Percentiles rank a stretch among this genome's conserved stretches.
Conservation (phyloP, 306 rosid species). For the Cicer arietinum region DNA sequence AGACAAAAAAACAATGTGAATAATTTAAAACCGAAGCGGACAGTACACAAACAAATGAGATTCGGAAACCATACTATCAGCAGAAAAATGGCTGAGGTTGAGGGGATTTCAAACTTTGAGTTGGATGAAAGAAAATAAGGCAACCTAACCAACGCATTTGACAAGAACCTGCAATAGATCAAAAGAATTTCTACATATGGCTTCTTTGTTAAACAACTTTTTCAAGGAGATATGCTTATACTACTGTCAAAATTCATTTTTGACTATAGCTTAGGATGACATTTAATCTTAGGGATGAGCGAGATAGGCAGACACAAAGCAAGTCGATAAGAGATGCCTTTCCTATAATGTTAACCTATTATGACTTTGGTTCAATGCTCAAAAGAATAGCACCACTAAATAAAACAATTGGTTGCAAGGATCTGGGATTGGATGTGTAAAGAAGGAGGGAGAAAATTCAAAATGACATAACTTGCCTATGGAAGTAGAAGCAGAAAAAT, state of each 20-base stretch:
- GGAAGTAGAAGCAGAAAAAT: slow-evolving; percentile 29
- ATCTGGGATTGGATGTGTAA: background rate
- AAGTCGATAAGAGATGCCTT: background rate
- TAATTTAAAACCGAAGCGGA: slow-evolving; percentile 1
- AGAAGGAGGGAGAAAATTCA: slow-evolving; percentile 27
- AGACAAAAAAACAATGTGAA: background rate
- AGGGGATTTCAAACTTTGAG: slow-evolving; percentile 33
- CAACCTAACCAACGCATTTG: slow-evolving; percentile 45
- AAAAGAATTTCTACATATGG: slow-evolving; percentile 14
- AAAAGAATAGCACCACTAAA: slow-evolving; percentile 1
- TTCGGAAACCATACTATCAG: slow-evolving; percentile 43
- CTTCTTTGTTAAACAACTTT: background rate
- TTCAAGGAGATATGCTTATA: background rate
- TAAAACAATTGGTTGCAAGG: background rate
- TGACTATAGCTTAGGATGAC: background rate
- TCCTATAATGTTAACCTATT: background rate
- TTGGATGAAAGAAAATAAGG: slow-evolving; percentile 46
- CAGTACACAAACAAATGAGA: background rate
- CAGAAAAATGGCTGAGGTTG: slow-evolving; percentile 33
- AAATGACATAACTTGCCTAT: background rate
- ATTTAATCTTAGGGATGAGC: background rate
- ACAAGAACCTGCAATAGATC: slow-evolving; percentile 35
- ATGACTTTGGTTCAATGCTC: slow-evolving; percentile 8
- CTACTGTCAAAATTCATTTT: slow-evolving; percentile 25
- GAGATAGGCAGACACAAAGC: background rate